phyloP scores from a whole-genome alignment of 805 yeast species.

The Schizosaccharomyces octosporus region DNA sequence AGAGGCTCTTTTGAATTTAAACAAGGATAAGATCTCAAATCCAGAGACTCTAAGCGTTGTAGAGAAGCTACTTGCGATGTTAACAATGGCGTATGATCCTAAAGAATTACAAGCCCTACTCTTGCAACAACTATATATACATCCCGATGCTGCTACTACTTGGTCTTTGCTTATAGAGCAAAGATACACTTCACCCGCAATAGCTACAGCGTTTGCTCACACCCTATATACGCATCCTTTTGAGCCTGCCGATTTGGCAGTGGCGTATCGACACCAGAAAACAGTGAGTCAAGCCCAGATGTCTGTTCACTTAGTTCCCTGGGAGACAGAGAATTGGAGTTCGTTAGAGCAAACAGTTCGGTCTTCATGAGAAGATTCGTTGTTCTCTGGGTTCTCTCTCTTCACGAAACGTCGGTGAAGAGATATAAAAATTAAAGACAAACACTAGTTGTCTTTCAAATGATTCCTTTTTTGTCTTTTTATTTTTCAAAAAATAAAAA shows the following conservation, averaged over 20 bases:
- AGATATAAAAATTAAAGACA: too few species aligned
- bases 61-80: background rate
- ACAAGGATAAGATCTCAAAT: background rate
- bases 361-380: too few species aligned
- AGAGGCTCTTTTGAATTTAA: slow-evolving; percentile 9
- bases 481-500: too few species aligned
- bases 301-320: background rate
- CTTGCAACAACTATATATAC: background rate
- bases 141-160: background rate
- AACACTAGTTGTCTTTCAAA: too few species aligned
- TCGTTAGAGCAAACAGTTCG: background rate
- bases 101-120: background rate
- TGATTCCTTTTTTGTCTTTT: too few species aligned
- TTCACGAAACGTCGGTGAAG: too few species aligned
- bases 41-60: background rate
- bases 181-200: background rate
- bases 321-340: background rate
- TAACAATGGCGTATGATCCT: background rate
- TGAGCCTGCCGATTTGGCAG: background rate
- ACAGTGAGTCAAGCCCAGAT: background rate
- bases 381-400: too few species aligned
- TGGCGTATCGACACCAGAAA: background rate
- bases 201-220: background rate
- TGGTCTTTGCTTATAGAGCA: background rate
- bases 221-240: background rate